Conservation (phyloP, 108 stramenopile species). For the Nitzschia sp. region DNA sequence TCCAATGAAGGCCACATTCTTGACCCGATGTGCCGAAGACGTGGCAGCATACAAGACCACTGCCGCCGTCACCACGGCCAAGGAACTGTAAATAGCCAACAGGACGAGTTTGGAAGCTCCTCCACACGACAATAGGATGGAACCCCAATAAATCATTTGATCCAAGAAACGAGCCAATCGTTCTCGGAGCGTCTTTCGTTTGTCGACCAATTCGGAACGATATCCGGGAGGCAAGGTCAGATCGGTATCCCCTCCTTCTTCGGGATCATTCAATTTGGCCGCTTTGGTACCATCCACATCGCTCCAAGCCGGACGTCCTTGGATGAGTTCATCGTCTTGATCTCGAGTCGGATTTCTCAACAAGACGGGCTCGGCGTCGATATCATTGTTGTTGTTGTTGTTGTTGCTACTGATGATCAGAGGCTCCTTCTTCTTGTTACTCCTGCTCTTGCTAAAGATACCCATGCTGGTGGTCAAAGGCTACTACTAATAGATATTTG, state of each 20-base stretch:
- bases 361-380: too few species aligned
- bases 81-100: not conserved
- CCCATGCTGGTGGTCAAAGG: too few species aligned
- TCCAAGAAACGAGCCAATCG: not conserved
- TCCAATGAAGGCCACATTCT: constrained; percentile 53
- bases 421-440: too few species aligned
- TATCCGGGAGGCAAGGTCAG: constrained; percentile 4
- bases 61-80: not conserved
- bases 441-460: too few species aligned
- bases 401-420: too few species aligned
- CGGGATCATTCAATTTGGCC: not conserved
- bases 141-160: not conserved
- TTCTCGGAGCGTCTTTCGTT: not conserved
- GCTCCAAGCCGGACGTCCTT: constrained; percentile 5
- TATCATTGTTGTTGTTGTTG: too few species aligned
- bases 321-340: constrained; percentile 11
- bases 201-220: not conserved
- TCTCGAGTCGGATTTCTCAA: too few species aligned
- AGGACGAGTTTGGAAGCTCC: not conserved
- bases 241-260: not conserved
- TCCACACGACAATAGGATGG: not conserved
- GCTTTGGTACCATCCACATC: constrained; percentile 1
- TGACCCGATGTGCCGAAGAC: not conserved
- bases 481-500: too few species aligned
- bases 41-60: constrained; percentile 3